Percentiles rank a stretch among this genome's conserved stretches.
Conservation (phyloP, 345 rosid species). For the Eucalyptus camaldulensis region DNA sequence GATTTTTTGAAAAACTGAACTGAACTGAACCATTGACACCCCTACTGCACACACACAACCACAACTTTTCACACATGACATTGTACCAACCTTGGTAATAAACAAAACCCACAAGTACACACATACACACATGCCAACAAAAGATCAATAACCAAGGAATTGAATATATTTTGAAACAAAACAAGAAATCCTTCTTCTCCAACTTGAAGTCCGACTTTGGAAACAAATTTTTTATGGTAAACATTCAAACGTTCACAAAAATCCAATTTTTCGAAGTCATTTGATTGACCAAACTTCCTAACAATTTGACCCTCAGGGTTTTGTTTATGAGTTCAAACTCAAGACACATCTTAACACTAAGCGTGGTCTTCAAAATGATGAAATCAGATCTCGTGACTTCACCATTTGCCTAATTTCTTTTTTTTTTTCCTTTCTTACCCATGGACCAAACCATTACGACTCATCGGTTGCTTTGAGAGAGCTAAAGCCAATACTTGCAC, state of each 20-base stretch:
- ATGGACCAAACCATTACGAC: background rate
- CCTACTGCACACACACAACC: background rate
- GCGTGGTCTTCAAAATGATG: background rate
- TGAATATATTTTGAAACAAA: too few species aligned
- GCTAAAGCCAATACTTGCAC: background rate
- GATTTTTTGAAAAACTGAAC: too few species aligned
- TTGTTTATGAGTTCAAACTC: too few species aligned
- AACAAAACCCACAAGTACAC: background rate
- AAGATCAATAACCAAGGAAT: background rate
- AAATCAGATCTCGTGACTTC: background rate
- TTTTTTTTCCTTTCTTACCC: background rate
- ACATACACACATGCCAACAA: background rate
- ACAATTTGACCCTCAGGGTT: background rate
- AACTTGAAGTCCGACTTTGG: background rate
- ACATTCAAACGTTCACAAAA: background rate
- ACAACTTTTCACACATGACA: background rate
- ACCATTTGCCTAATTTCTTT: background rate
- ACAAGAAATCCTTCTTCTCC: background rate
- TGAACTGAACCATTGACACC: fast-evolving
- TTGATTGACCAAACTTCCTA: background rate
- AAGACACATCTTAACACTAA: background rate
- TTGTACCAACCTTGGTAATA: background rate
- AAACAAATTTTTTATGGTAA: background rate
- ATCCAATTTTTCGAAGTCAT: too few species aligned
- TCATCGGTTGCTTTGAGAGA: background rate